phyloP scores from a whole-genome alignment of 1,284 basidiomycete species.

The Leccinum fallax region DNA sequence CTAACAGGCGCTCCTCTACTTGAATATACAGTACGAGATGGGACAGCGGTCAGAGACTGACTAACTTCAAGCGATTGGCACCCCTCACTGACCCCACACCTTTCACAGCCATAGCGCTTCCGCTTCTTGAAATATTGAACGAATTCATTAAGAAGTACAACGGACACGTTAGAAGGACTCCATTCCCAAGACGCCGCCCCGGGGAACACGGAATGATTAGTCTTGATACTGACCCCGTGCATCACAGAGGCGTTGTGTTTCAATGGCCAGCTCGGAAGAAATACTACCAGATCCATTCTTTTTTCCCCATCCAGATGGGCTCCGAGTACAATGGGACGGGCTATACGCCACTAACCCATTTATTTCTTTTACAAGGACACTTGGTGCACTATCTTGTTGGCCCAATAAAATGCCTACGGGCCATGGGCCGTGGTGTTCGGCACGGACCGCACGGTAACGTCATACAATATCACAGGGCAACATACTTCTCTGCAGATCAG shows the following conservation, averaged over 20 bases:
- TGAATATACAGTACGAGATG: not conserved
- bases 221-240: not conserved
- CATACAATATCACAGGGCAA: not conserved
- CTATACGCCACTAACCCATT: not conserved
- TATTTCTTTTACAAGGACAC: not conserved
- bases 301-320: not conserved
- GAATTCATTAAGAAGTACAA: not conserved
- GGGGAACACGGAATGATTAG: not conserved
- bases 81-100: not conserved
- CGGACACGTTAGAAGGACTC: not conserved
- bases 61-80: not conserved
- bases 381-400: not conserved
- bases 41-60: not conserved
- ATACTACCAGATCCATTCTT: not conserved
- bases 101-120: not conserved
- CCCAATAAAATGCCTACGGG: not conserved
- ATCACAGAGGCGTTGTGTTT: not conserved
- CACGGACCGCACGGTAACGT: not conserved
- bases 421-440: not conserved
- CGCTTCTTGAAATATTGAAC: not conserved
- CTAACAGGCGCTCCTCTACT: not conserved
- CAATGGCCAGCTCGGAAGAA: not conserved
- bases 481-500: not conserved
- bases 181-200: not conserved
- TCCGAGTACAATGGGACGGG: not conserved